Percentiles rank a stretch among this genome's conserved stretches.
Conservation (phyloP, 2,329 filamentous ascomycete species). For the Cylindrodendrum hubeiense region DNA sequence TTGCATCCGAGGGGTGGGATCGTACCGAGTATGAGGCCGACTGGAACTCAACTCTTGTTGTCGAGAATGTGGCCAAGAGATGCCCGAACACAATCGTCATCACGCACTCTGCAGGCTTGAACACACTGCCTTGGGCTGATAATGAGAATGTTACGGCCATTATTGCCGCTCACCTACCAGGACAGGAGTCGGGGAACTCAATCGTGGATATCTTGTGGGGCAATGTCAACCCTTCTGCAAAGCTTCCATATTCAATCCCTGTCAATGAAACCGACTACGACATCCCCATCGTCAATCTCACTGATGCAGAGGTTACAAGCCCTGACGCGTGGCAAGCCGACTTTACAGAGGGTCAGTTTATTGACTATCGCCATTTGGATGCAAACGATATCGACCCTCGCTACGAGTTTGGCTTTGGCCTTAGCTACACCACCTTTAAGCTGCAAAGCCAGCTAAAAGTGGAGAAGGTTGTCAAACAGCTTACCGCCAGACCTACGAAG, state of each 20-base stretch:
- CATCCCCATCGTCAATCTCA: slow-evolving; percentile 36
- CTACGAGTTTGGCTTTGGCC: slow-evolving; percentile 75
- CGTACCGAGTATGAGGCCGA: slow-evolving; percentile 60
- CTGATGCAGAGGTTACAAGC: slow-evolving; percentile 6
- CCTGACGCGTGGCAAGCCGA: slow-evolving; percentile 52
- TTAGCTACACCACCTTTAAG: slow-evolving; percentile 74
- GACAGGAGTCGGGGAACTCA: slow-evolving; percentile 12
- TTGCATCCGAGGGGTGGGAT: slow-evolving; percentile 72
- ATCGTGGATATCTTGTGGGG: slow-evolving; percentile 12
- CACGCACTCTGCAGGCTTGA: slow-evolving; percentile 1
- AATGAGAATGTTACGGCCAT: slow-evolving; percentile 5
- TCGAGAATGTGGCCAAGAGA: slow-evolving; percentile 71
- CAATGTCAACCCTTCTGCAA: slow-evolving; percentile 6
- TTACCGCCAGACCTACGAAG: slow-evolving; percentile 50
- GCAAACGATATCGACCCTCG: slow-evolving; percentile 66
- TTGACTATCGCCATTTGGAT: slow-evolving; percentile 76
- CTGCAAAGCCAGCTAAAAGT: slow-evolving; percentile 42
- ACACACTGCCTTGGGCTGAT: slow-evolving; percentile 10
- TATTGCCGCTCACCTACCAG: slow-evolving; percentile 5
- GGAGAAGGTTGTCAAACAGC: background rate
- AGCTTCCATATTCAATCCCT: background rate
- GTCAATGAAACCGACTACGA: slow-evolving; percentile 58
- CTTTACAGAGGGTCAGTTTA: slow-evolving; percentile 73
- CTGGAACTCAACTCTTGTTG: slow-evolving; percentile 51
- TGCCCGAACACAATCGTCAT: slow-evolving; percentile 71